Evolutionary conservation across 768 basidiomycete species (phyloP).

Genomic region (Pholiota microspora): DNA sequence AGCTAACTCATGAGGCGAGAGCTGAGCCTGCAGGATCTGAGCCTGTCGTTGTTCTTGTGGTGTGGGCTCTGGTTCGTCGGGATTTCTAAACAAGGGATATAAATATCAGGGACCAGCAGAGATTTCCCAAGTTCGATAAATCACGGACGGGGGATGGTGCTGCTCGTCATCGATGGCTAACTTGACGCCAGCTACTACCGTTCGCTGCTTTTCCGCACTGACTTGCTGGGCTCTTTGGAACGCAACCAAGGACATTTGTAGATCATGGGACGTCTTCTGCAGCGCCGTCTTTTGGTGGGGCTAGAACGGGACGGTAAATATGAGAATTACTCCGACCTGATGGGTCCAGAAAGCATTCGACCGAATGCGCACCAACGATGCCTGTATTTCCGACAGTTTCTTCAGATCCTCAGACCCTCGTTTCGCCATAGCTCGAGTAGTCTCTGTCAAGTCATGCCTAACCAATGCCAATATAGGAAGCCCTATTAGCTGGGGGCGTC

Average conservation of each 20-base stretch:
- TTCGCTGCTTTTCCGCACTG: conserved; percentile 87
- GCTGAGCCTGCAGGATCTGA: conserved; percentile 64
- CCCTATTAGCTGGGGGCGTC: background rate
- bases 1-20: conserved; percentile 90
- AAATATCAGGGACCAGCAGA: too few relatives aligned
- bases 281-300: conserved; percentile 79
- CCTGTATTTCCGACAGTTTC: conserved; percentile 72
- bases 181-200: conserved; percentile 85
- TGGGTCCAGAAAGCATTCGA: background rate
- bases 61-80: conserved; percentile 41
- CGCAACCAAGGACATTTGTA: conserved; percentile 83
- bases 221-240: conserved; percentile 92
- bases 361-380: conserved; percentile 43
- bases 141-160: conserved; percentile 27
- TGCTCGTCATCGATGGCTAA: conserved; percentile 78
- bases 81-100: conserved; percentile 18
- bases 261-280: conserved; percentile 91
- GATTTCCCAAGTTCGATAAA: background rate
- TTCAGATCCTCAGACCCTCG: conserved; percentile 92
- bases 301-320: conserved; percentile 33
- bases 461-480: background rate
- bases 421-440: conserved; percentile 93
- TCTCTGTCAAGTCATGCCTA: conserved; percentile 93
- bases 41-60: conserved; percentile 60
- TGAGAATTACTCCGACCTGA: background rate